Evolutionary conservation across 2,329 filamentous ascomycete genomes (phyloP).

Genomic region (Byssochlamys sp.): DNA sequence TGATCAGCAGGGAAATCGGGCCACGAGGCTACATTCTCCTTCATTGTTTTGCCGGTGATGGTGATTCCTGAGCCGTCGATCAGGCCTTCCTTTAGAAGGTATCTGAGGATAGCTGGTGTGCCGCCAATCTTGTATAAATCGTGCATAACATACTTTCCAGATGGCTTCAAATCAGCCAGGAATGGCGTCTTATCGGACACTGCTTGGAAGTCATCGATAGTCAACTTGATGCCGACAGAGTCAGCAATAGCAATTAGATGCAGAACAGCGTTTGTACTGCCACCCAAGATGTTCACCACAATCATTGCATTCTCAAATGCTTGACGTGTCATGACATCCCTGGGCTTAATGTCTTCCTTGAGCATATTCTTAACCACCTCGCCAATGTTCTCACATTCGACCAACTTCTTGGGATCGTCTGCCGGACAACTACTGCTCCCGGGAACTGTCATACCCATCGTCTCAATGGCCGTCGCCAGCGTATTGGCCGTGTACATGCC

Average conservation of each 20-base stretch:
- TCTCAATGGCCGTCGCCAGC: not conserved
- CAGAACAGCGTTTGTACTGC: not conserved
- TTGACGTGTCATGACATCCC: not conserved
- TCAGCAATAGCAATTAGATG: not conserved
- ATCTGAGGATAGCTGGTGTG: conserved; percentile 36
- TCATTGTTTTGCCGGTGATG: not conserved
- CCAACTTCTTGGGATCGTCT: not conserved
- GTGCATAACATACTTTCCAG: conserved; percentile 40
- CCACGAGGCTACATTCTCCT: not conserved
- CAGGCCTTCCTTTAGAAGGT: conserved; percentile 17
- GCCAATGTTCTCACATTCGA: not conserved
- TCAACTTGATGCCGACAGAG: not conserved
- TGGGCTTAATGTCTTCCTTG: not conserved
- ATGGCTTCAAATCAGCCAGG: conserved; percentile 62
- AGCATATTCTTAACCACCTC: not conserved
- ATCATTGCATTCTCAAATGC: not conserved
- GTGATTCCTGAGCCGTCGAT: not conserved
- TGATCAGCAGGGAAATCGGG: not conserved
- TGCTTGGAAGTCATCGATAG: conserved; percentile 46
- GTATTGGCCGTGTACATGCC: not conserved
- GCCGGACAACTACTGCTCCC: not conserved
- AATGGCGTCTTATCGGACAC: conserved; percentile 62
- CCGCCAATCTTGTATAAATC: conserved; percentile 37
- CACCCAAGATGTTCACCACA: not conserved
- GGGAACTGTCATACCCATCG: not conserved